Percentiles rank a stretch among this genome's conserved stretches.
phyloP scores from a whole-genome alignment of 2,329 filamentous ascomycete species.

The Cyphellophora europaea region DNA sequence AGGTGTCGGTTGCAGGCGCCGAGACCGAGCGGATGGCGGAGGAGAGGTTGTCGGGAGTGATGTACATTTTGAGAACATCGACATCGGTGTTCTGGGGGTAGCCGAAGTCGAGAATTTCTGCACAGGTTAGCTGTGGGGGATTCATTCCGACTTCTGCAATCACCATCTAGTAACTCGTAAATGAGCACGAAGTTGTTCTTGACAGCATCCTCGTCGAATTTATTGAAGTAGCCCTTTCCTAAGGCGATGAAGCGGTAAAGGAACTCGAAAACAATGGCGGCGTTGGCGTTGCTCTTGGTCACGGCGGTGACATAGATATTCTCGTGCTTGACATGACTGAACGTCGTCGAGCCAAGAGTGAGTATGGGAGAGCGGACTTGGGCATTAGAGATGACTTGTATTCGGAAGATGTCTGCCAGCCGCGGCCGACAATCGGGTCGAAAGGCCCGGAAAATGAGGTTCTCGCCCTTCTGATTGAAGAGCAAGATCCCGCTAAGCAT shows the following conservation, averaged over 20 bases:
- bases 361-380: conserved; percentile 96
- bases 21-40: conserved; percentile 47
- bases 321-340: conserved; percentile 98
- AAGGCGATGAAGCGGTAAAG: conserved; percentile 84
- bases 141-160: background rate
- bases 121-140: background rate
- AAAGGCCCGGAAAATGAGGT: conserved; percentile 98
- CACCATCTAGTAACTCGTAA: conserved; percentile 91
- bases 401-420: conserved; percentile 97
- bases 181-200: conserved; percentile 99
- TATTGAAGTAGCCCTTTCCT: conserved; percentile 93
- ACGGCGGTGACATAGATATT: conserved; percentile 98
- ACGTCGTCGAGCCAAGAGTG: conserved; percentile 93
- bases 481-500: conserved; percentile 97
- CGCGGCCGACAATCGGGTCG: conserved; percentile 96
- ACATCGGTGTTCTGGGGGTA: conserved; percentile 99
- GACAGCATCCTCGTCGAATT: conserved; percentile 97
- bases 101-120: conserved; percentile 97
- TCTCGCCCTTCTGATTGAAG: conserved; percentile 99
- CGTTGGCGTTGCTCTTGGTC: conserved; percentile 98
- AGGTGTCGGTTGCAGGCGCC: conserved; percentile 63
- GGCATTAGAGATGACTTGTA: conserved; percentile 97
- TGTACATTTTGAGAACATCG: conserved; percentile 99
- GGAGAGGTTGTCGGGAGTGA: conserved; percentile 97
- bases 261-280: conserved; percentile 95